phyloP scores from a whole-genome alignment of 257 asterid species.

The Agastache rugosa region DNA sequence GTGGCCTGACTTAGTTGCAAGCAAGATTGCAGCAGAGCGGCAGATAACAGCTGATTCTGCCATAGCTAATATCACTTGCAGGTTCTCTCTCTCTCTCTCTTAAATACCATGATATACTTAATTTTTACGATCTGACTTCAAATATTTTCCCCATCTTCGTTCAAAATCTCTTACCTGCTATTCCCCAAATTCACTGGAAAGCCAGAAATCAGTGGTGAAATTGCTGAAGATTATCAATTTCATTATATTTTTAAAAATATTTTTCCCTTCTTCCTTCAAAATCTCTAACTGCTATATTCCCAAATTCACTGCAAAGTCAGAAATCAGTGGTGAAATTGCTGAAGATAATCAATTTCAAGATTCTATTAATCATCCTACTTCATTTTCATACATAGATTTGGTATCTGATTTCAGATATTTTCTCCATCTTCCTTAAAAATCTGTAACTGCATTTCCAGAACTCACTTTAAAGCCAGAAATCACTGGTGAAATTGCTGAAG shows the following conservation, averaged over 20 bases:
- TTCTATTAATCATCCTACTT: too few relatives aligned
- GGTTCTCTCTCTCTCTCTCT: conserved; percentile 43
- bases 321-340: neutral
- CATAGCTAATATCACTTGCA: conserved; percentile 96
- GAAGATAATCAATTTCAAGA: neutral
- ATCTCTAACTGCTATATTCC: neutral
- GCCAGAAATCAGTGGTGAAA: neutral
- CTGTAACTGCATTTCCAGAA: neutral
- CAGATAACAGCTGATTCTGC: conserved; percentile 96
- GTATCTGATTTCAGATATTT: neutral
- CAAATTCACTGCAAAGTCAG: neutral
- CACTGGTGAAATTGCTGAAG: neutral
- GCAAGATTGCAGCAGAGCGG: conserved; percentile 97
- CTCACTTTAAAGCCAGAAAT: neutral
- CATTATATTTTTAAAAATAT: neutral
- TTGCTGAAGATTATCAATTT: neutral
- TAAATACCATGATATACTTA: neutral
- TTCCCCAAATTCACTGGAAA: neutral
- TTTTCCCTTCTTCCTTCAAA: conserved; percentile 2
- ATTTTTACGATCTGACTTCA: neutral
- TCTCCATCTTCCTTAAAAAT: conserved; percentile 1
- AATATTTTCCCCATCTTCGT: neutral
- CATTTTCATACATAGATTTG: too few relatives aligned
- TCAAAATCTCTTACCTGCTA: neutral
- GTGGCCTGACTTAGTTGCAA: conserved; percentile 97